Base-by-base conservation (phyloP, 2,329 filamentous ascomycete species). In the Botrytis pseudocinerea region DNA sequence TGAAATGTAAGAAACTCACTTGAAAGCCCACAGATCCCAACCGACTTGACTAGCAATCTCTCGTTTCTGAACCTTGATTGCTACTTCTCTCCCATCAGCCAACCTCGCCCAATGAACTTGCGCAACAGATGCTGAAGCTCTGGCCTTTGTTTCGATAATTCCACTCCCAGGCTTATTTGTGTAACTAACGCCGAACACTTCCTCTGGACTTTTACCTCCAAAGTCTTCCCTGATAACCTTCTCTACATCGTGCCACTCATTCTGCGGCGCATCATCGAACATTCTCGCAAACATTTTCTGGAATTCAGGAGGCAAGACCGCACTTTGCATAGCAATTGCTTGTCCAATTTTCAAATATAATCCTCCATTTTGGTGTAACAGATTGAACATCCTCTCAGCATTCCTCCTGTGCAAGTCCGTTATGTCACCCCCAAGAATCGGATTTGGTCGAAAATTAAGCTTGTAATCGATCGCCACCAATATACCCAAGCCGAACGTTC, bases 181-280 rank as follows among this genome's bases (percentile, higher is more conserved):
- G 80, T 97, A 97, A 78, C 92, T 94, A 32, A 98, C 91, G 0
- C 94, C 95, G 82, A 98, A 98, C 0, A 98, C 93, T 77, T 98
- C 94, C 83, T 98, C 94, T 0, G 92, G 90, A 38, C 90, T 90
- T 81, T 89, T 91, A 25, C 89, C 93, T n/a, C 89, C 93, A 85
- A 98, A 98, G 78, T 98, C 96, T 81, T 97, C 90, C 35, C 89
- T 85, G 59, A 99, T 92, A 20, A 98, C 95, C 80, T 87, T 88
- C 83, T 97, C 92, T 2, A 97, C 91, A 69, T 95, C 93, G 76
- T 86, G 87, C 95, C 95, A 98, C 60, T 88, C 87, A 81, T 97
- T 96, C 85, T 98, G 95, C 54, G 95, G 95, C 75, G 96, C 96
- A 84, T 98, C 95, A 81, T 98, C 96, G 81, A 98, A 99, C 94